These are phyloP conservation scores for Domatiomyces globalis DNA, from an alignment of 2,329 filamentous ascomycete genomes.

Conservation along the genomic window DNA sequence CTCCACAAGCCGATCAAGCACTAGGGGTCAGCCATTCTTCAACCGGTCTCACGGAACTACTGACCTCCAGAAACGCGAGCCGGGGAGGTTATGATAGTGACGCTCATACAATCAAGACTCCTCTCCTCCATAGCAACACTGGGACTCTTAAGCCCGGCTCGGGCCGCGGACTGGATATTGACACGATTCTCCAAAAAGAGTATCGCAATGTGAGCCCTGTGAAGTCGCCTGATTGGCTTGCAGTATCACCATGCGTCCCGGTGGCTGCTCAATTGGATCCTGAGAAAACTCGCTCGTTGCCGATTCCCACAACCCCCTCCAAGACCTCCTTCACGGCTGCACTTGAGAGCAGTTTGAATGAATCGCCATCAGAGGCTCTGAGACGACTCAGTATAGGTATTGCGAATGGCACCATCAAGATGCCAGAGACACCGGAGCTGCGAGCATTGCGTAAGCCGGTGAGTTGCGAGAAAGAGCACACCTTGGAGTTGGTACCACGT, in stretches of 20 bases:
- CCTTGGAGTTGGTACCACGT: background rate
- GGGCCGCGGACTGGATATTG: background rate
- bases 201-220: background rate
- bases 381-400: conserved; percentile 3
- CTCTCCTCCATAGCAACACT: conserved; percentile 9
- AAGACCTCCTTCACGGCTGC: conserved; percentile 4
- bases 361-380: conserved; percentile 6
- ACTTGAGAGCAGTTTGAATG: conserved; percentile 3
- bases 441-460: background rate
- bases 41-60: conserved; percentile 13
- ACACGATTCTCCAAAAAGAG: background rate
- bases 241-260: background rate
- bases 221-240: background rate
- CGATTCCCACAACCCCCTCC: background rate
- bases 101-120: conserved; percentile 15
- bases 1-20: background rate
- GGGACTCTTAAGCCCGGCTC: conserved; percentile 8
- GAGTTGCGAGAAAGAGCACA: background rate
- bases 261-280: background rate
- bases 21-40: conserved; percentile 10
- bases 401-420: conserved; percentile 5
- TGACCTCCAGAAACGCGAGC: conserved; percentile 13
- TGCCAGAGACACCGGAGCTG: conserved; percentile 2
- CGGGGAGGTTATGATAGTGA: conserved; percentile 18
- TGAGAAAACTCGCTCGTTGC: background rate